Base-by-base conservation (phyloP, 2,329 filamentous ascomycete genomes). In the Mollisia scopiformis region DNA sequence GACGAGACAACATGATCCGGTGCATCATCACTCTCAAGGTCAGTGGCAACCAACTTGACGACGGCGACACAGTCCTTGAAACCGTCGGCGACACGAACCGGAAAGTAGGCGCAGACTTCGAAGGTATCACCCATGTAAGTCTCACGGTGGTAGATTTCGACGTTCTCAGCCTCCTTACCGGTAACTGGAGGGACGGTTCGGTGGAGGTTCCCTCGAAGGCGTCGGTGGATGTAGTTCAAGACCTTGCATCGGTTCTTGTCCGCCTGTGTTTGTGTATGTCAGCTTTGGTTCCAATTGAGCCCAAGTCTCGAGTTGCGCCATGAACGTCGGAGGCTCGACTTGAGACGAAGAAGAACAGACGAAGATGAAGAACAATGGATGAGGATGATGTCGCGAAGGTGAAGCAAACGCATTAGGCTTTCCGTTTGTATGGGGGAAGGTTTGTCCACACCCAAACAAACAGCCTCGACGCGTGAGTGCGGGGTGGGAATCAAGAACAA, bases 21-120 rank as follows among this genome's bases (percentile, higher is more conserved):
- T 5, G 27, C 37, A 19, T 58, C 55, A 23, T 39, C 43, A 21
- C 30, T 30, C 16, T 35, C 16, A 6, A 55, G 14, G 6, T 31
- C 19, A 5, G 31, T 16, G 21, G 39, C 31, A 16, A 43, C 28
- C 30, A 41, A 28, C 25, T 55, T 55, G 41, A 33, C 57, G 11
- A 59, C 39, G 8, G 57, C 57, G 23, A 28, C 2, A 25, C 25
- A 27, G 6, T 30, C 6, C 52, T 55, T 55, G 10, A 19, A 16
- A 6, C 21, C 19, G 25, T 14, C 14, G 7, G 30, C 46, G n/a
- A 2, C 16, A 6, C 10, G 46, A 7, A 11, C 14, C n/a, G 56
- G 56, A n/a, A 35, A 57, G 21, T 41, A 51, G 23, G 43, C 55
- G 31, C 55, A 57, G 46, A 57, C 55, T 21, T 57, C 55, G 19